phyloP scores from a whole-genome alignment of 169 alveolate species.

The Cryptosporidium meleagridis region DNA sequence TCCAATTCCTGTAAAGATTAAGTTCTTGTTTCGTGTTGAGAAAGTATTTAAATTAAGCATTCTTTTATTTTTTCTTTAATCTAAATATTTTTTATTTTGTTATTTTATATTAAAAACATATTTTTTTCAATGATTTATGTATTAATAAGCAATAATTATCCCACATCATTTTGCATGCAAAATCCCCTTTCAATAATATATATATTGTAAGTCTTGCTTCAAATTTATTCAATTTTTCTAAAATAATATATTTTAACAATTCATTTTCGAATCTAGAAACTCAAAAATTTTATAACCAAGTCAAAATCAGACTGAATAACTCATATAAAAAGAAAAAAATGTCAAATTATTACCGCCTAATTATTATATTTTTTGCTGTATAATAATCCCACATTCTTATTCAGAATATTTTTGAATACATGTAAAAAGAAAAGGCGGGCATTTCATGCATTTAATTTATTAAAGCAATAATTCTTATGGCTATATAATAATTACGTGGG shows the following conservation, averaged over 20 bases:
- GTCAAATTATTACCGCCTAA: background rate
- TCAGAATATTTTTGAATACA: background rate
- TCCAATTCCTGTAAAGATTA: slow-evolving; percentile 54
- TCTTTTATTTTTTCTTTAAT: background rate
- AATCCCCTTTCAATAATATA: background rate
- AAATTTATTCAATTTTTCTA: background rate
- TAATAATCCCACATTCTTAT: background rate
- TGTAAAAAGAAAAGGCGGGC: background rate
- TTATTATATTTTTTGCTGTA: background rate
- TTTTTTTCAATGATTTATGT: background rate
- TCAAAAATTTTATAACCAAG: no score
- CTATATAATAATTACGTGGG: background rate
- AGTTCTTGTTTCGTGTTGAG: slow-evolving; percentile 42
- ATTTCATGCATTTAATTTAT: background rate
- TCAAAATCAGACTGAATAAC: no score
- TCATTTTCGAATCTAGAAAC: no score
- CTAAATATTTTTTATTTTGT: background rate
- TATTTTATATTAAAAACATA: background rate
- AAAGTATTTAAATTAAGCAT: slow-evolving; percentile 8
- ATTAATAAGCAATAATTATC: background rate
- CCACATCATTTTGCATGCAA: slow-evolving; percentile 39
- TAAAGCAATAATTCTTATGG: no score
- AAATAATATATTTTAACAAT: no score
- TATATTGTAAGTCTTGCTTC: no score
- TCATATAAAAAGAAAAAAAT: no score